Conservation (phyloP, 768 basidiomycete genomes). For the Mycena metata region DNA sequence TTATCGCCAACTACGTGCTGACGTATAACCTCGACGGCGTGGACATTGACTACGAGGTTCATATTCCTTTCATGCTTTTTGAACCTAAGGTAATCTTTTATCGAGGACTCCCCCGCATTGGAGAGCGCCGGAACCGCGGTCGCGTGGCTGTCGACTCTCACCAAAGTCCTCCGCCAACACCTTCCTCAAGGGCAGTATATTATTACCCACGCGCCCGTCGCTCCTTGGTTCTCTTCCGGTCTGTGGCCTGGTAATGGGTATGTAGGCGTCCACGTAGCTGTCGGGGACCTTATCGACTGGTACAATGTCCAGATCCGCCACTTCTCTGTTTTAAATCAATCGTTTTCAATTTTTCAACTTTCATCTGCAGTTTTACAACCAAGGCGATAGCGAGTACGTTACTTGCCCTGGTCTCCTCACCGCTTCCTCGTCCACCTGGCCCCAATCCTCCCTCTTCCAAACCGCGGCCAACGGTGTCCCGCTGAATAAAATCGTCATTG, state of each 20-base stretch:
- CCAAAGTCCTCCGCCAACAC: slow-evolving; percentile 34
- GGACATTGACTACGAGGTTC: too few species aligned
- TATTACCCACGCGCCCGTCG: slow-evolving; percentile 53
- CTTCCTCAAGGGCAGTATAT: slow-evolving; percentile 49
- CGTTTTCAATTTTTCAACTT: slow-evolving; percentile 24
- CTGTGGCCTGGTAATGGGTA: slow-evolving; percentile 24
- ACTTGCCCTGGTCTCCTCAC: slow-evolving; percentile 72
- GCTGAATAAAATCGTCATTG: slow-evolving; percentile 80
- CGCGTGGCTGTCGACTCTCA: slow-evolving; percentile 53
- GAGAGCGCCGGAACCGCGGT: slow-evolving; percentile 61
- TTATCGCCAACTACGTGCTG: slow-evolving; percentile 66
- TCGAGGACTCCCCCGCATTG: slow-evolving; percentile 65
- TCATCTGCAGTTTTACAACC: slow-evolving; percentile 57
- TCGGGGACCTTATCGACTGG: slow-evolving; percentile 76
- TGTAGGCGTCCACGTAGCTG: slow-evolving; percentile 50
- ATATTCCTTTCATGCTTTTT: slow-evolving; percentile 13
- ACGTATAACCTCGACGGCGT: slow-evolving; percentile 66
- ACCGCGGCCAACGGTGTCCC: too few species aligned
- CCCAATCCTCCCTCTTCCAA: slow-evolving; percentile 70
- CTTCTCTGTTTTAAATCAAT: slow-evolving; percentile 31
- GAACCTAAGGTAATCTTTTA: slow-evolving; percentile 10
- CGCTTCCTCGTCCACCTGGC: slow-evolving; percentile 71
- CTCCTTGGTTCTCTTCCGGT: slow-evolving; percentile 29
- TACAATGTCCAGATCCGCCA: slow-evolving; percentile 66
- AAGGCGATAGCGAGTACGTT: slow-evolving; percentile 74